Evolutionary conservation across 1,139 yeast genomes (phyloP), one percentile per base, ranked within the genome.

Genomic region (Schizosaccharomyces versatilis): DNA sequence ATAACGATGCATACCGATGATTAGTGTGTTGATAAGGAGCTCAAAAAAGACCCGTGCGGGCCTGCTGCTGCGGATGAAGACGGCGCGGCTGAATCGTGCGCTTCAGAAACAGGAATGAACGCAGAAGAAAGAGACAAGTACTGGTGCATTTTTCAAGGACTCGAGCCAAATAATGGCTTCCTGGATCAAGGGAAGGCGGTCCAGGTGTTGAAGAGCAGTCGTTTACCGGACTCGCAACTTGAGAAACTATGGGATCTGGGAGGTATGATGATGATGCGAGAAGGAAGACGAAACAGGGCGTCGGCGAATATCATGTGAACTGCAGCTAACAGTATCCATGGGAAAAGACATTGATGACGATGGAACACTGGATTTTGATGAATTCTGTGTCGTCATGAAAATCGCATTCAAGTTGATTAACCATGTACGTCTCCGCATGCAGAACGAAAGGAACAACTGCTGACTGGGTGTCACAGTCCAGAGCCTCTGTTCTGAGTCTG

Each of bases 341-440:
- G 14, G 41, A 38, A 7, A 32, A 51, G 99, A 90, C 66, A 85
- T 90, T 55, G 98, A 90, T 67, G 77, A 77, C 57, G 98, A 90
- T 67, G 96, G 95, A 19, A 73, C 74, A 61, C 74, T 90, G 62
- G 99, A 93, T 67, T 90, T 90, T 66, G 99, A 90, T 67, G 98
- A 90, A 69, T 90, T 90, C 67, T 90, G 97, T 66, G 85, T 90
- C 59, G 90, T 97, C 56, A 93, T 90, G 98, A 75, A 96, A 61
- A 74, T 90, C 59, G 84, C 88, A 53, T 93, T 86, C 66, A 98
- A 90, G 67, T 69, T 82, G 64, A 90, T 90, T 54, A 86, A 88
- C 67, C 86, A 88, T 38, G 80, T 62, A 54, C 36, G 54, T 56
- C 17, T 6, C 47, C 5, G 15, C 9, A 6, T 15, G 19, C 24